A percentile compares a stretch with the other conserved stretches of the same genome.
Conservation (phyloP, 352 stramenopile species). For the Hyaloperonospora brassicae region DNA sequence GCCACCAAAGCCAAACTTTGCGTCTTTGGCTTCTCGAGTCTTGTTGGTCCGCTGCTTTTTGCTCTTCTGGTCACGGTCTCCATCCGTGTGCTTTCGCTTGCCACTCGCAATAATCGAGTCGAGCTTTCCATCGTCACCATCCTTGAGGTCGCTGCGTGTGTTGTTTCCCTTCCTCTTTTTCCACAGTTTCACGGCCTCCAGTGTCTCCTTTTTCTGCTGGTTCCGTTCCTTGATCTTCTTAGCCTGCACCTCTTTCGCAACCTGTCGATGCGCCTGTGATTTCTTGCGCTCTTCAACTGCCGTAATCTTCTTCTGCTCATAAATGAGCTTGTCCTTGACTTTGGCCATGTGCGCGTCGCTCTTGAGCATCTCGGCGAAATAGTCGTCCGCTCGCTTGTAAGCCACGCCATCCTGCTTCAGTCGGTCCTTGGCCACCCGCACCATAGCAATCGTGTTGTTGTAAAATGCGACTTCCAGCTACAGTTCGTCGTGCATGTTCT, state of each 20-base stretch:
- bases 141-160: too few relatives aligned
- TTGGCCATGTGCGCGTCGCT: conserved; percentile 93
- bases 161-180: too few relatives aligned
- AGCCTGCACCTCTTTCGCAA: too few relatives aligned
- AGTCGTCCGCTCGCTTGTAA: conserved; percentile 94
- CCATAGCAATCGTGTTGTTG: conserved; percentile 81
- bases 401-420: conserved; percentile 65
- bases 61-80: too few relatives aligned
- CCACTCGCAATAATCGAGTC: too few relatives aligned
- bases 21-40: too few relatives aligned
- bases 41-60: too few relatives aligned
- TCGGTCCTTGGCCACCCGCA: conserved; percentile 63
- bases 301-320: conserved; percentile 99
- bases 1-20: too few relatives aligned
- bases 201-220: conserved; percentile 71
- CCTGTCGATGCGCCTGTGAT: conserved; percentile 93
- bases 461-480: conserved; percentile 95
- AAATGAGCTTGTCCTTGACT: conserved; percentile 98
- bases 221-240: conserved; percentile 74
- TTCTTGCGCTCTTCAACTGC: conserved; percentile 96
- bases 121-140: too few relatives aligned
- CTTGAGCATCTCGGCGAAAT: conserved; percentile 99
- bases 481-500: conserved; percentile 82
- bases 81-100: too few relatives aligned
- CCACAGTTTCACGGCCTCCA: too few relatives aligned